phyloP scores from a whole-genome alignment of 1,139 yeast genomes.

The Wickerhamomyces sp. region DNA sequence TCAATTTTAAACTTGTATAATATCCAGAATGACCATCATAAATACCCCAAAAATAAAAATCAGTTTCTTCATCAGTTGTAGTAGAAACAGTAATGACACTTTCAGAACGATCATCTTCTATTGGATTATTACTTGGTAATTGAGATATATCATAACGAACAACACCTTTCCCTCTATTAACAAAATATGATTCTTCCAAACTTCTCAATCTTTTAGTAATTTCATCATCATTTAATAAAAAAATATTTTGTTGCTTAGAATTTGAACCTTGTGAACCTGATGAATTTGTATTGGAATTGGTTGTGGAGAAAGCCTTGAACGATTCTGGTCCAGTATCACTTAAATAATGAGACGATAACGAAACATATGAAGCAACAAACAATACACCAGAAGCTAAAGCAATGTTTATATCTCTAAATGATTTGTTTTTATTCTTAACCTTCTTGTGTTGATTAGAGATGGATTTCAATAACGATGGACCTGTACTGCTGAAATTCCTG shows the following conservation, averaged over 20 bases:
- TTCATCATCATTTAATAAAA: slow-evolving; percentile 62
- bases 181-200: slow-evolving; percentile 73
- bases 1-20: slow-evolving; percentile 80
- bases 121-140: slow-evolving; percentile 86
- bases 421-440: background rate
- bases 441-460: background rate
- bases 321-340: slow-evolving; percentile 15
- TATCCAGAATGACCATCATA: slow-evolving; percentile 98
- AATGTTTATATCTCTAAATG: slow-evolving; percentile 23
- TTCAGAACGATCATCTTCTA: slow-evolving; percentile 91
- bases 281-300: slow-evolving; percentile 9
- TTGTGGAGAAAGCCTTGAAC: slow-evolving; percentile 23
- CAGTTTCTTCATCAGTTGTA: slow-evolving; percentile 53
- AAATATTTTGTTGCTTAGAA: slow-evolving; percentile 24
- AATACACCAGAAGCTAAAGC: slow-evolving; percentile 30
- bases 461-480: background rate
- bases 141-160: slow-evolving; percentile 88
- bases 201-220: slow-evolving; percentile 66
- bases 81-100: slow-evolving; percentile 80
- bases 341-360: slow-evolving; percentile 25
- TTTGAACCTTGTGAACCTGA: slow-evolving; percentile 7
- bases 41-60: slow-evolving; percentile 94
- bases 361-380: slow-evolving; percentile 30
- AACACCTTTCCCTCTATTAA: slow-evolving; percentile 87
- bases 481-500: background rate